Percentiles rank a stretch among this genome's conserved stretches.
Conservation (phyloP, 352 stramenopile genomes). For the Pythium vanterpoolii region DNA sequence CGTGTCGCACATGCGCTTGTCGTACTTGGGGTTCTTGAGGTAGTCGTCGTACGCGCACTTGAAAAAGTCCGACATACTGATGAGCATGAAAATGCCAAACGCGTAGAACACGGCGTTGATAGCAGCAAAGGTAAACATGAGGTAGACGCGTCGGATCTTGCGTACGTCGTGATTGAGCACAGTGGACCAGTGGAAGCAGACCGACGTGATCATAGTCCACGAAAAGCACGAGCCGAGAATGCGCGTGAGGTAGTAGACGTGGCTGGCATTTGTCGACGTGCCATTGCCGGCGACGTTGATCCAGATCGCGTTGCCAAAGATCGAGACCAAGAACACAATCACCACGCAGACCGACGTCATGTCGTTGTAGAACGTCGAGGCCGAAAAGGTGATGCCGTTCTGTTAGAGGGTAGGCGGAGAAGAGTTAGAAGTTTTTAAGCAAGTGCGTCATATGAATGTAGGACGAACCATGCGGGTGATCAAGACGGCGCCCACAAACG, state of each 20-base stretch:
- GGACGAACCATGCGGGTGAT: constrained; percentile 74
- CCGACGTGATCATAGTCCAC: constrained; percentile 86
- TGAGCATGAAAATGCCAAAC: constrained; percentile 60
- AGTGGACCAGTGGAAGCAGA: constrained; percentile 83
- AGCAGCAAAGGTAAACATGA: constrained; percentile 60
- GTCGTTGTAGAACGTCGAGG: constrained; percentile 79
- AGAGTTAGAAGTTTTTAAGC: background rate
- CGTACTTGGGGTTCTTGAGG: constrained; percentile 80
- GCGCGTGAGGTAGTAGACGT: constrained; percentile 74
- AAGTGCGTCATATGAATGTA: background rate
- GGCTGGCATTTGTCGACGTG: constrained; percentile 39
- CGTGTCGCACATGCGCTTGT: constrained; percentile 53
- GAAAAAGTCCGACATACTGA: constrained; percentile 75
- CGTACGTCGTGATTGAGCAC: constrained; percentile 69
- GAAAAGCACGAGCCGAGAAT: constrained; percentile 68
- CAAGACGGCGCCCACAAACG: constrained; percentile 65
- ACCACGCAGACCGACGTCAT: constrained; percentile 79
- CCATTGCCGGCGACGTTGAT: constrained; percentile 64
- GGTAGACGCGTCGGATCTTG: constrained; percentile 42
- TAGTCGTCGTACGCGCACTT: constrained; percentile 88
- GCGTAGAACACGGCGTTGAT: constrained; percentile 68
- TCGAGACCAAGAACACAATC: constrained; percentile 66
- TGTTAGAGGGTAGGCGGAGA: constrained; percentile 14
- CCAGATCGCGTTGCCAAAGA: constrained; percentile 80
- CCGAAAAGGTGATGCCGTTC: constrained; percentile 81